phyloP scores from a whole-genome alignment of 2,329 filamentous ascomycete species.

The Cadophora malorum region DNA sequence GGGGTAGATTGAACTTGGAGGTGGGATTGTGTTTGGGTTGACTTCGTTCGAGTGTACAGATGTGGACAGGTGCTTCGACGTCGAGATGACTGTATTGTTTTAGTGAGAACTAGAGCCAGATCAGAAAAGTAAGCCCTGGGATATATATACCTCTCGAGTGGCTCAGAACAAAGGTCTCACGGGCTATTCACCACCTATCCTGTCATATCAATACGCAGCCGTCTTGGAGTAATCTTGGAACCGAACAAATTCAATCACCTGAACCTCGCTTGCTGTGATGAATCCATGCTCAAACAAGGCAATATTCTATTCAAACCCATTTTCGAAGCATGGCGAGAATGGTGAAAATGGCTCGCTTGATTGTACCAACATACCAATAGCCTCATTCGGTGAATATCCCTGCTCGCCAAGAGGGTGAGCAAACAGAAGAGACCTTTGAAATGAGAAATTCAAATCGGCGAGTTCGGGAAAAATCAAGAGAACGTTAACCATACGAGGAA shows the following conservation, averaged over 20 bases:
- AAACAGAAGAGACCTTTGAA: background rate
- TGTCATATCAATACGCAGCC: background rate
- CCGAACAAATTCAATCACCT: background rate
- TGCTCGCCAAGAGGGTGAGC: background rate
- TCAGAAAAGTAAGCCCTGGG: no score
- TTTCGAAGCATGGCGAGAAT: slow-evolving; percentile 10
- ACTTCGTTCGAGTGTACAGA: background rate
- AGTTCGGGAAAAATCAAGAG: no score
- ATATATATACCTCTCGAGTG: background rate
- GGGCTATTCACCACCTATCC: slow-evolving; percentile 1
- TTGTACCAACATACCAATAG: background rate
- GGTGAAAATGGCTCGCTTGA: background rate
- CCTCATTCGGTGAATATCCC: no score
- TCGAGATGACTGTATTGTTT: background rate
- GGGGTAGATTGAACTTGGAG: background rate
- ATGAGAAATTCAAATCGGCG: no score
- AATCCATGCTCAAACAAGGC: background rate
- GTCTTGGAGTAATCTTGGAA: background rate
- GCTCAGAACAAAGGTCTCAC: background rate
- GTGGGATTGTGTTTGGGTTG: background rate
- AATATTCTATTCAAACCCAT: background rate
- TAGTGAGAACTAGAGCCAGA: background rate
- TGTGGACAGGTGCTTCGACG: background rate
- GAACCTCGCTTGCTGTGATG: background rate
- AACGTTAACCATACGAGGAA: no score